A percentile compares a stretch with the other conserved stretches of the same genome.
Evolutionary conservation across 305 asterid species (phyloP).

Genomic region (Withania somnifera): DNA sequence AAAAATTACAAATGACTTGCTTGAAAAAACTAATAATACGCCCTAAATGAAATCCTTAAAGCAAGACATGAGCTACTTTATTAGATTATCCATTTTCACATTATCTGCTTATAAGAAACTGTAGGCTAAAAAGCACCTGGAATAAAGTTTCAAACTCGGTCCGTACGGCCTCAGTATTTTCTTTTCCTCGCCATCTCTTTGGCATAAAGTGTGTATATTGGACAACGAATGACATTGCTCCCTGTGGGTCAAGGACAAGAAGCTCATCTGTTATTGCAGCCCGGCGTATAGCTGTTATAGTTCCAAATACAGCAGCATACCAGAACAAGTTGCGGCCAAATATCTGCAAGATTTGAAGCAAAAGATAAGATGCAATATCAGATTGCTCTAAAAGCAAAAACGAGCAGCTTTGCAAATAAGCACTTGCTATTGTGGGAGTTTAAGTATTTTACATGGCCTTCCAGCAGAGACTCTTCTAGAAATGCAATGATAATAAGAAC

Average conservation of each 20-base stretch:
- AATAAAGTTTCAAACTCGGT: slow-evolving; percentile 83
- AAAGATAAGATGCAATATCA: not conserved
- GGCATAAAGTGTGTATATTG: slow-evolving; percentile 95
- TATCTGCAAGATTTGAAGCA: slow-evolving; percentile 46
- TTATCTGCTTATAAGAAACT: not conserved
- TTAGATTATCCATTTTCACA: not conserved
- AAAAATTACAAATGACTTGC: not conserved
- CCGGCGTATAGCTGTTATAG: slow-evolving; percentile 93
- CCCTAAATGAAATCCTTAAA: slow-evolving; percentile 2
- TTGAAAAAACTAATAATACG: not conserved
- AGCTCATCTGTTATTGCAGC: slow-evolving; percentile 76
- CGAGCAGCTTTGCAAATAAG: not conserved
- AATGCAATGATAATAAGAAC: slow-evolving; percentile 91
- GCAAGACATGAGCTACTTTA: not conserved
- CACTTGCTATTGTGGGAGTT: not conserved
- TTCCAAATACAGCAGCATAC: slow-evolving; percentile 97
- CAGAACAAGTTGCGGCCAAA: slow-evolving; percentile 91
- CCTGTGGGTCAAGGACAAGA: slow-evolving; percentile 81
- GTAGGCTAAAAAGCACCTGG: slow-evolving; percentile 44
- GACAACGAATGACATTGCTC: slow-evolving; percentile 69
- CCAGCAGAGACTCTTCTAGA: slow-evolving; percentile 89
- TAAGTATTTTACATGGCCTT: slow-evolving; percentile 78
- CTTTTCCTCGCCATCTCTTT: slow-evolving; percentile 95
- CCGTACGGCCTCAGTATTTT: slow-evolving; percentile 60
- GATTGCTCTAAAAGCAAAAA: not conserved